phyloP scores from a whole-genome alignment of 169 alveolate genomes.

The Eimeria necatrix region DNA sequence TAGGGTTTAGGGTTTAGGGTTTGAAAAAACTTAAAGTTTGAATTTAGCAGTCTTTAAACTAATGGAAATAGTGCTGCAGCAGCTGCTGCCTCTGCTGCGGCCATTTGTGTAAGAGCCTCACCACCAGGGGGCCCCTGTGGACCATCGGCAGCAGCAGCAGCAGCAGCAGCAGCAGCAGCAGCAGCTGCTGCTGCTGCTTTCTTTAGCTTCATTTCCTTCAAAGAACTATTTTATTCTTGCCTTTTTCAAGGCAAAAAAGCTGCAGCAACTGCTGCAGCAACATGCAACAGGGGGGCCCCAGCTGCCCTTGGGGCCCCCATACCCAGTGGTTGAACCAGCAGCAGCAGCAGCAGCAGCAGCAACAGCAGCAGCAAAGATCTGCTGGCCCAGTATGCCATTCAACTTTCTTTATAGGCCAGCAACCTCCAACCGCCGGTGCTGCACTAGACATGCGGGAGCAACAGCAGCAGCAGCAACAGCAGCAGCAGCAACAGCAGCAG shows the following conservation, averaged over 20 bases:
- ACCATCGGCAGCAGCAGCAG: conserved; percentile 54
- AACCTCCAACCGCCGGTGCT: no score
- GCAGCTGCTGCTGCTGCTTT: not conserved
- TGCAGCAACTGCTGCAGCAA: not conserved
- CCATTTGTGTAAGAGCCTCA: not conserved
- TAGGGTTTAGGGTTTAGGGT: conserved; percentile 1
- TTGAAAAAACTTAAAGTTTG: not conserved
- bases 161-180: conserved; percentile 44
- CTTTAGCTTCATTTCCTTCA: no score
- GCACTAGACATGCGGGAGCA: no score
- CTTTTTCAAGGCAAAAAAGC: not conserved
- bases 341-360: not conserved
- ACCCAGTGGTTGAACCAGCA: not conserved
- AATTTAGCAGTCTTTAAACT: not conserved
- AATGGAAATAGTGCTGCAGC: not conserved
- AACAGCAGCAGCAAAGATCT: not conserved
- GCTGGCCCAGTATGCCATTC: no score
- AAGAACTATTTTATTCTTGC: not conserved
- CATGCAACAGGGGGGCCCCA: no score
- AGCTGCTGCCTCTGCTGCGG: not conserved
- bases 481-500: no score
- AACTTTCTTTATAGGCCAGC: no score
- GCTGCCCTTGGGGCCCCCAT: not conserved
- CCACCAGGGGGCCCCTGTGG: conserved; percentile 32
- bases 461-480: no score